These are phyloP conservation scores for Arbutus unedo DNA, from an alignment of 148 eudicot genomes.

Conservation along the genomic window DNA sequence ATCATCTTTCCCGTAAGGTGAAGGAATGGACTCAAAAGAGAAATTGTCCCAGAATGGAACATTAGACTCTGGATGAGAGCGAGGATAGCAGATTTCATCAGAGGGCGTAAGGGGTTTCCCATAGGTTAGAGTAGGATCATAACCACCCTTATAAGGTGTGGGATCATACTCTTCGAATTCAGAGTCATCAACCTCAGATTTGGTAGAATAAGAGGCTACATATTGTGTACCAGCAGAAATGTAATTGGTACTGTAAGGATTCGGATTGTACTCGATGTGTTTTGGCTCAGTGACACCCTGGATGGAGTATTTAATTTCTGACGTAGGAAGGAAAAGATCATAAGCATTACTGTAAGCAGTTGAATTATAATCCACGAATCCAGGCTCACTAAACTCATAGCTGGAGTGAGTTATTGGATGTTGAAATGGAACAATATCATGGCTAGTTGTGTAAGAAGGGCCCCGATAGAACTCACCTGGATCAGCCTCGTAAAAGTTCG, in stretches of 20 bases:
- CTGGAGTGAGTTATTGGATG: not conserved
- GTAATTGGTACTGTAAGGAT: constrained; percentile 17
- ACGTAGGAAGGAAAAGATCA: constrained; percentile 21
- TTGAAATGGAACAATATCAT: constrained; percentile 24
- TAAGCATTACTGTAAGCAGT: constrained; percentile 17
- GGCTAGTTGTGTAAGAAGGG: constrained; percentile 15
- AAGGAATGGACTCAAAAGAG: constrained; percentile 25
- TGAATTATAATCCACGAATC: constrained; percentile 7
- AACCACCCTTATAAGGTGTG: constrained; percentile 58
- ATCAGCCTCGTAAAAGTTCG: constrained; percentile 12
- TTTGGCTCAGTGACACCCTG: constrained; percentile 14
- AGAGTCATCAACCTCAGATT: constrained; percentile 16
- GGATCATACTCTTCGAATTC: constrained; percentile 28
- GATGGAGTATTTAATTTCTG: constrained; percentile 16
- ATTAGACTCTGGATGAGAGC: constrained; percentile 20
- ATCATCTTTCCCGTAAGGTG: constrained; percentile 30
- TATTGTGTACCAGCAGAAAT: constrained; percentile 22
- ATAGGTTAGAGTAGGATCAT: constrained; percentile 41
- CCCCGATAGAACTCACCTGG: constrained; percentile 29
- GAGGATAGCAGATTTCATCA: constrained; percentile 59
- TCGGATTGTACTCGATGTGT: constrained; percentile 29
- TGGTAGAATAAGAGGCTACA: constrained; percentile 28
- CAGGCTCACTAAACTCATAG: constrained; percentile 19
- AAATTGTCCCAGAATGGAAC: constrained; percentile 10
- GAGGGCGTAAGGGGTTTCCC: constrained; percentile 73